phyloP scores from a whole-genome alignment of 306 rosid genomes.

The Ziziphus jujuba region DNA sequence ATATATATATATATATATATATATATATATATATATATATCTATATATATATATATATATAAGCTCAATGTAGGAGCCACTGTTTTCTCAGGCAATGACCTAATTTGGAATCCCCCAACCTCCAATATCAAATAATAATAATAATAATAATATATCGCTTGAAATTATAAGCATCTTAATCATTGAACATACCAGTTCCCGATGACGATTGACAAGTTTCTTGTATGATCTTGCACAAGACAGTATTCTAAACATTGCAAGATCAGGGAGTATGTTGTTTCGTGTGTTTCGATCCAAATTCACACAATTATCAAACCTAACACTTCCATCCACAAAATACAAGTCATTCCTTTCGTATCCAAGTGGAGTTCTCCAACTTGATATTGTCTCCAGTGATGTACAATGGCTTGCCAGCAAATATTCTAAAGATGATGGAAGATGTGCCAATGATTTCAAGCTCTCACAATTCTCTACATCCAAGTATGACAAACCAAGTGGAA shows the following conservation, averaged over 20 bases:
- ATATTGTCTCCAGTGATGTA: not conserved
- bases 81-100: no score
- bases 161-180: no score
- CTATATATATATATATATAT: no score
- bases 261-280: not conserved
- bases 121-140: no score
- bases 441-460: not conserved
- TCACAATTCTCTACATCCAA: not conserved
- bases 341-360: not conserved
- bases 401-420: not conserved
- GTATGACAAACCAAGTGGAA: not conserved
- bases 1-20: not conserved
- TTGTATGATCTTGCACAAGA: not conserved
- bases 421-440: not conserved
- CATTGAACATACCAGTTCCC: no score
- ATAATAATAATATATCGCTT: no score
- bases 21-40: not conserved
- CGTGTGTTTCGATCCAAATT: not conserved
- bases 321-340: not conserved
- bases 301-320: not conserved
- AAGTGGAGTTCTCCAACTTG: not conserved
- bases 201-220: no score
- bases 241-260: not conserved
- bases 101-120: no score
- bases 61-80: no score